Evolutionary conservation across 1,284 basidiomycete genomes (phyloP), one percentile per base, ranked within the genome.

Genomic region (Mycena sp.): DNA sequence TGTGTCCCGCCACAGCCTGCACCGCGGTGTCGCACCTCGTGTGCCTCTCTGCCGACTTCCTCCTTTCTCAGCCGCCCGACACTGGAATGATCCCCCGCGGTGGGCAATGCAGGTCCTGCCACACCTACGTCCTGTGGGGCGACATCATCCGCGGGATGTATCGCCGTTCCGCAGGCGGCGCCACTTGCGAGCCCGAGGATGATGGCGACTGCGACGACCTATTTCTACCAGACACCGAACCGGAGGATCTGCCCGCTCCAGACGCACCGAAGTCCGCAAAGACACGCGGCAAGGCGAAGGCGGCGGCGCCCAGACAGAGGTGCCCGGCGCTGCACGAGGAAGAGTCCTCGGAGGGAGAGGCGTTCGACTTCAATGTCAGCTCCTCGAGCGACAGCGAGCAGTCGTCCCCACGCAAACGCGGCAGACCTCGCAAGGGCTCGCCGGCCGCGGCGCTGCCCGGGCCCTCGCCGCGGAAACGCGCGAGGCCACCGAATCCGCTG

Each of bases 91-190:
- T 94, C 21, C 92, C 91, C 0, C 81, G 86, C 35, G 83, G 83
- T 2, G 92, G 91, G 2, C 61, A 72, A 1, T 95, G 93, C 71
- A 79, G 76, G 4, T 74, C 78, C 0, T 94, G 93, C 69, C 60
- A 72, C 0, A 72, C 74, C 0, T 85, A 86, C 63, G 78, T 83
- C 1, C 78, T 90, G 2, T 95, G 92, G 92, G 90, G 90, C 10
- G 88, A 93, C 67, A 73, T 94, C 30, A 79, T 94, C 17, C 82
- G 88, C 11, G 89, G 87, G 0, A 87, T 84, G 65, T 93, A 89
- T 72, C 82, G 89, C 3, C 82, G 92, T 6, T 78, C 79, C 16
- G 78, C 81, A 28, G 74, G 72, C 3, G 76, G 73, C 25, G 70
- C 72, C 37, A 64, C 72, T 44, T 63, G 67, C 12, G 72, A 69